These are phyloP conservation scores for Lentinula sp. DNA, from an alignment of 768 basidiomycete species.

Conservation along the genomic window DNA sequence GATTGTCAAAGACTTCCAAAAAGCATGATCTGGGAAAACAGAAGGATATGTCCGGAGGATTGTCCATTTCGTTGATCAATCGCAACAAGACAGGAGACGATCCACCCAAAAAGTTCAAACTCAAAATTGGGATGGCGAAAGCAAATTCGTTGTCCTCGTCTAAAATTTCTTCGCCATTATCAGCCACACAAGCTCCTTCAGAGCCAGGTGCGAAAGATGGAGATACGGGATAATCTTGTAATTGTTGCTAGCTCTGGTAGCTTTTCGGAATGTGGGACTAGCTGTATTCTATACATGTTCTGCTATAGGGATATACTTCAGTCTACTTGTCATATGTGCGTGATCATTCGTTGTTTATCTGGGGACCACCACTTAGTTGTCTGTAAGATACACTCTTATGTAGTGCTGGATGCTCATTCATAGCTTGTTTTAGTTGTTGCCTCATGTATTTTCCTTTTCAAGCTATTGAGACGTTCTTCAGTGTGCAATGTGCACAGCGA, in stretches of 20 bases:
- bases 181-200: conserved; percentile 44
- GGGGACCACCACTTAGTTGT: not conserved
- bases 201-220: conserved; percentile 66
- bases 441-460: too few relatives aligned
- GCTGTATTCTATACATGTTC: not conserved
- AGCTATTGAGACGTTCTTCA: too few relatives aligned
- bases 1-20: conserved; percentile 51
- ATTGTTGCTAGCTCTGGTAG: not conserved
- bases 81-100: conserved; percentile 44
- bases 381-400: not conserved
- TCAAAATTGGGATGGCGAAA: conserved; percentile 55
- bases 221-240: conserved; percentile 52
- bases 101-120: conserved; percentile 68
- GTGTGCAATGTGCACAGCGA: too few relatives aligned
- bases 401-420: too few relatives aligned
- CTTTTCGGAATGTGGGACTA: not conserved
- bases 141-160: conserved; percentile 15
- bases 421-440: too few relatives aligned
- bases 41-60: conserved; percentile 25
- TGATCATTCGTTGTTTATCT: not conserved
- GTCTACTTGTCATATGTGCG: not conserved
- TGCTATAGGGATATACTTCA: not conserved
- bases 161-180: conserved; percentile 21
- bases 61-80: conserved; percentile 12
- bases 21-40: conserved; percentile 43